Evolutionary conservation across 1,284 basidiomycete species (phyloP), one percentile per base, ranked within the genome.

Genomic region (Rhodotorula sp.): DNA sequence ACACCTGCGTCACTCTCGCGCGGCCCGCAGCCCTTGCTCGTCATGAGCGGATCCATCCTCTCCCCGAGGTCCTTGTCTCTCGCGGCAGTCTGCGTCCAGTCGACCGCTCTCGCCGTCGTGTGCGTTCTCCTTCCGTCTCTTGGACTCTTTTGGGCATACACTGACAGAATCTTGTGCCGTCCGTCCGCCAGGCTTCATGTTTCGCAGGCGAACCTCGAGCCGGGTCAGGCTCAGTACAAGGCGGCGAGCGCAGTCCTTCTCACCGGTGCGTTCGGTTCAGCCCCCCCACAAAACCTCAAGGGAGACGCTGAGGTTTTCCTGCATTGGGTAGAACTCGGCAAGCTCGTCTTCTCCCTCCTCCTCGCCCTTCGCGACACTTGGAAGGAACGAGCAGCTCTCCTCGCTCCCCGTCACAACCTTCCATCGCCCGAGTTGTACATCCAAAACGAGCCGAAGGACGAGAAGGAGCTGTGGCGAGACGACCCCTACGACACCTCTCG

Each of bases 201-300:
- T 18, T 72, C 72, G 13, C 72, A 73, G 30, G 53, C 70, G 3
- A 47, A 67, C 30, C 48, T 66, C 26, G 40, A 30, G 11, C 70
- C 72, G 18, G 68, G 69, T 2, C 69, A 69, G 26, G 55, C 59
- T 22, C 62, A 62, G 10, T 77, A 77, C 70, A 76, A 75, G 51
- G 72, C 77, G 15, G 74, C 77, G 51, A 77, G 75, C 59, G 75
- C 76, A 11, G 76, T 78, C n/a, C 59, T 78, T 26, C 46, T 76
- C 28, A 74, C 76, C 4, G 73, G 73, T 74, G 28, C 24, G 69
- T 46, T 9, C 16, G 46, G 40, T 5, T 9, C 50, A 7, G 4
- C 7, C 3, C 7, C 26, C n/a, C 31, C 7, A 11, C 13, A 13
- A n/a, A n/a, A n/a, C n/a, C 31, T 20, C 34, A 11, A n/a, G 3